Conservation (phyloP, 192 early-diverging fungal genomes). For the Coemansia sp. region DNA sequence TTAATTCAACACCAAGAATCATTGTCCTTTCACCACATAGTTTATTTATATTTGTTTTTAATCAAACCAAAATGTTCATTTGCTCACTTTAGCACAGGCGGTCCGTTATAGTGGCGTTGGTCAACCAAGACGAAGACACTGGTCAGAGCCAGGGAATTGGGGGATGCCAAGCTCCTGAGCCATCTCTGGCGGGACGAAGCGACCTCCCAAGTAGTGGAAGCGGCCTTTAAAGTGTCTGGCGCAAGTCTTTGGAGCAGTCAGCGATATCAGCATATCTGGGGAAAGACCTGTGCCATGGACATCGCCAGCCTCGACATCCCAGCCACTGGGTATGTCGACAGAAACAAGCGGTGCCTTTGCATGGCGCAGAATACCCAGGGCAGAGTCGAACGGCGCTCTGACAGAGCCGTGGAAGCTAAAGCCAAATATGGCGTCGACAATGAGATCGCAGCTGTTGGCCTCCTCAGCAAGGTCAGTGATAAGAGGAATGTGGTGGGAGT, state of each 20-base stretch:
- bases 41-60: not conserved
- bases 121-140: slow-evolving; percentile 63
- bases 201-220: slow-evolving; percentile 82
- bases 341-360: slow-evolving; percentile 58
- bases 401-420: slow-evolving; percentile 85
- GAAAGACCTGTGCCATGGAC: slow-evolving; percentile 49
- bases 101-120: too few species aligned
- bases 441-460: slow-evolving; percentile 58
- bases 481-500: slow-evolving; percentile 65
- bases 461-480: slow-evolving; percentile 43
- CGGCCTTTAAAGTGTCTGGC: slow-evolving; percentile 69
- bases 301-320: slow-evolving; percentile 87
- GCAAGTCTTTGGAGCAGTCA: slow-evolving; percentile 89
- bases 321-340: slow-evolving; percentile 94
- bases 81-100: too few species aligned
- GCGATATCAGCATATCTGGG: slow-evolving; percentile 84
- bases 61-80: too few species aligned
- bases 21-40: too few species aligned
- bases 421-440: slow-evolving; percentile 90
- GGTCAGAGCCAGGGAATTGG: slow-evolving; percentile 67
- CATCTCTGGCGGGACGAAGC: slow-evolving; percentile 81
- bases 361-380: slow-evolving; percentile 10
- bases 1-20: not conserved
- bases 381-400: slow-evolving; percentile 67
- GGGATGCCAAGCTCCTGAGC: slow-evolving; percentile 70